These are phyloP conservation scores for Gracilaria domingensis DNA, from an alignment of 23 red algal genomes.

Conservation along the genomic window DNA sequence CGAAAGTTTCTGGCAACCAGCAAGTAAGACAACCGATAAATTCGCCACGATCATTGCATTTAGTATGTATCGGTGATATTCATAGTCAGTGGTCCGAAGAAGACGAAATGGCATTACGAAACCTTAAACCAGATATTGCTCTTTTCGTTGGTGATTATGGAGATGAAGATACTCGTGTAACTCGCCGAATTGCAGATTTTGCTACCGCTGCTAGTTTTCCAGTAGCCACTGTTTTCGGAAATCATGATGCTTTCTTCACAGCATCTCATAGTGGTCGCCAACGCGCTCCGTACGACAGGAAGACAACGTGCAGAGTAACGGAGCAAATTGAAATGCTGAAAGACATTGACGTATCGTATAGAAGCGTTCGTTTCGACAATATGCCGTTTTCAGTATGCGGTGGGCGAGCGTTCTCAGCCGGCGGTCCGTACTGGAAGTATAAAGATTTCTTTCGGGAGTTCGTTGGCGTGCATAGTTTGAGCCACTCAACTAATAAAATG, in stretches of 20 bases:
- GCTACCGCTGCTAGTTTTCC: neutral
- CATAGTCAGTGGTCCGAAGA: constrained; percentile 75
- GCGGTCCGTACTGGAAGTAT: constrained; percentile 86
- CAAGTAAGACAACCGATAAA: neutral
- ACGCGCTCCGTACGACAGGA: constrained; percentile 52
- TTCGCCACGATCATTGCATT: constrained; percentile 21
- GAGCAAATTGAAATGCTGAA: constrained; percentile 61
- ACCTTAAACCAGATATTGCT: constrained; percentile 66
- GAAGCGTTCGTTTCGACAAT: constrained; percentile 11
- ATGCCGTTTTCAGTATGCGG: constrained; percentile 67
- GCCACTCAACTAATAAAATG: constrained; percentile 66
- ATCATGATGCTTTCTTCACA: constrained; percentile 92
- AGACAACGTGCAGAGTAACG: constrained; percentile 51
- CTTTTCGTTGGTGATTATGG: constrained; percentile 92
- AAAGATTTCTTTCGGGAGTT: constrained; percentile 76
- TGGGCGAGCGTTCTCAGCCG: constrained; percentile 76
- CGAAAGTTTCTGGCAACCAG: neutral
- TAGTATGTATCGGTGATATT: constrained; percentile 88
- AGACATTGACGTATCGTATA: constrained; percentile 66
- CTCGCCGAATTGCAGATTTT: constrained; percentile 52
- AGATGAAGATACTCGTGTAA: constrained; percentile 74
- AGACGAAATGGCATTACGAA: constrained; percentile 60
- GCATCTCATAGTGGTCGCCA: constrained; percentile 41
- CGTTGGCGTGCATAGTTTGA: constrained; percentile 56
- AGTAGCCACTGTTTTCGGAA: constrained; percentile 78